Base-by-base conservation (phyloP, 495 filamentous ascomycete species). In the Daldinia childiae region DNA sequence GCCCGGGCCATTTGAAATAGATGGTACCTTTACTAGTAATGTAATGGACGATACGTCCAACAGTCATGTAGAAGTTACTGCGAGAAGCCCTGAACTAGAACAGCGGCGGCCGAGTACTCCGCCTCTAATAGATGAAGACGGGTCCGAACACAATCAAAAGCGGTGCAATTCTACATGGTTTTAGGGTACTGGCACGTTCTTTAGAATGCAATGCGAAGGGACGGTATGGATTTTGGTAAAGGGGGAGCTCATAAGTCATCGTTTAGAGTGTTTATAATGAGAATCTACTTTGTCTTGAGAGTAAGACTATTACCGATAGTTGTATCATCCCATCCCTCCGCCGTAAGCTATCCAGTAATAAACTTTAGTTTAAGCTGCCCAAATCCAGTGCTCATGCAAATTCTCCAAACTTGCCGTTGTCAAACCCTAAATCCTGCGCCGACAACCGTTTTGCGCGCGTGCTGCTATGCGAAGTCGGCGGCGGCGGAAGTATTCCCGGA, bases 331-430 rank as follows among this genome's bases (percentile, higher is more conserved):
- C n/a, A n/a, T n/a, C 3, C 27, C 15, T 45, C 29, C 43, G 14
- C 21, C 64, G 19, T 54, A 50, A 15, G 8, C 32, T 34, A 64
- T 48, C 43, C 30, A 36, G 5, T 34, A 29, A 8, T 29, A 48
- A 56, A 50, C 6, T 11, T 3, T 58, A 19, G 32, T 62, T 39
- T 30, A 32, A 32, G 57, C 54, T 43, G 27, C 39, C 52, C 17
- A 65, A 52, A 34, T 19, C 26, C 9, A 41, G 36, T 15, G 77
- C 68, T 79, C 70, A 86, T 56, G 85, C 84, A 80, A 90, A 90
- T 71, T 90, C 88, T 7, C 87, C 89, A 83, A 90, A 90, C 65
- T 88, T 84, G 43, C 89, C 88, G 73, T 90, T 87, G 61, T 90
- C 88, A 72, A 90, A 90, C 7, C 88, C 88, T 58, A 89, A 45